Evolutionary conservation across 2,329 filamentous ascomycete genomes (phyloP).

Genomic region (Pseudogymnoascus sp.): DNA sequence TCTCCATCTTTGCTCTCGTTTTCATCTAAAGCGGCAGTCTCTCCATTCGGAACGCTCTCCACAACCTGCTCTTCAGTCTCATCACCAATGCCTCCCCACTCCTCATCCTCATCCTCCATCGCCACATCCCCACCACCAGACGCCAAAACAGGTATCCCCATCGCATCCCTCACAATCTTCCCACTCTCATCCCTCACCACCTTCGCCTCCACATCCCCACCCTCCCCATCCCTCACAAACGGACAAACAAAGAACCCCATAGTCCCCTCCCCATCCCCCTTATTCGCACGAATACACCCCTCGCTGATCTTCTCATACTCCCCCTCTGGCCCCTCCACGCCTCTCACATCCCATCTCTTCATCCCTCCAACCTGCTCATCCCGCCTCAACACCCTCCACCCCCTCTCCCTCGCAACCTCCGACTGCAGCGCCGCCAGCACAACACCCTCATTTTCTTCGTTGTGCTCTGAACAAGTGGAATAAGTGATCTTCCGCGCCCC

Average conservation of each 20-base stretch:
- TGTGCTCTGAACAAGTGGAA: slow-evolving; percentile 86
- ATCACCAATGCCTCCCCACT: slow-evolving; percentile 13
- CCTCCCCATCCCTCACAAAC: slow-evolving; percentile 50
- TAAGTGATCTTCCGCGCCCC: slow-evolving; percentile 72
- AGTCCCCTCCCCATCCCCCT: slow-evolving; percentile 71
- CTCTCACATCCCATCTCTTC: slow-evolving; percentile 64
- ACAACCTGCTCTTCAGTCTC: slow-evolving; percentile 9
- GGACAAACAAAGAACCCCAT: slow-evolving; percentile 96
- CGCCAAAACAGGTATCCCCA: slow-evolving; percentile 30
- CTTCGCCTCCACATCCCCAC: neutral
- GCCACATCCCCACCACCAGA: slow-evolving; percentile 18
- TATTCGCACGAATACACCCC: slow-evolving; percentile 73
- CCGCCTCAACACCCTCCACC: slow-evolving; percentile 71
- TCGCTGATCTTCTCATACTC: slow-evolving; percentile 39
- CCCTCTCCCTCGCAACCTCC: slow-evolving; percentile 52
- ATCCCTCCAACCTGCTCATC: slow-evolving; percentile 70
- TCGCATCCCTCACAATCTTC: slow-evolving; percentile 38
- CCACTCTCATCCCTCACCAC: slow-evolving; percentile 43
- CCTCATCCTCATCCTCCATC: slow-evolving; percentile 11
- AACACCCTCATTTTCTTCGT: slow-evolving; percentile 81
- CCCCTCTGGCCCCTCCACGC: slow-evolving; percentile 29
- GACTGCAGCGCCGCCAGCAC: slow-evolving; percentile 65
- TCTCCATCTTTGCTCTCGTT: neutral
- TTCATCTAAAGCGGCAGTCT: neutral
- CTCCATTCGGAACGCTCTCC: neutral